Evolutionary conservation across 2,329 filamentous ascomycete genomes (phyloP).

Genomic region (Arachnomyces sp.): DNA sequence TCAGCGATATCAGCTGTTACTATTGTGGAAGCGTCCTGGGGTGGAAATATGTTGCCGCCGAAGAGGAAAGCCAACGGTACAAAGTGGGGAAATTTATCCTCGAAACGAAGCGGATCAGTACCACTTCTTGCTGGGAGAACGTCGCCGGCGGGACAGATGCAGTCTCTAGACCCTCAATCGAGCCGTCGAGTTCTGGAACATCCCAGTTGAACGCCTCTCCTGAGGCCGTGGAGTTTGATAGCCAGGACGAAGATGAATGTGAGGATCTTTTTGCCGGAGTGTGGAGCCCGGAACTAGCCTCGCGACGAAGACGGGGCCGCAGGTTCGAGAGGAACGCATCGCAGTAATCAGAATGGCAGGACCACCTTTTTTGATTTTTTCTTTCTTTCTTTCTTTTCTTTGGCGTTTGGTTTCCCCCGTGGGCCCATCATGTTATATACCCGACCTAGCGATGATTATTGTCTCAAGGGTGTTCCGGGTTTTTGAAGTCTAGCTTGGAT

Average conservation of each 20-base stretch:
- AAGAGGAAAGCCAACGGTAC: slow-evolving; percentile 55
- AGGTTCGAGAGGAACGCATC: slow-evolving; percentile 21
- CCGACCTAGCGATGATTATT: too few species aligned
- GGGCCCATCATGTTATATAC: too few species aligned
- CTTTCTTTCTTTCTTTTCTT: slow-evolving; percentile 6
- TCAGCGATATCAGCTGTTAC: slow-evolving; percentile 52
- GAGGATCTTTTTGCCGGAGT: slow-evolving; percentile 58
- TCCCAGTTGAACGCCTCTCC: slow-evolving; percentile 10
- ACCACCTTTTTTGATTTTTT: background rate
- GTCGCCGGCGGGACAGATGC: slow-evolving; percentile 4
- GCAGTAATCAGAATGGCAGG: background rate
- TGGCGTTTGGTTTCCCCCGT: too few species aligned
- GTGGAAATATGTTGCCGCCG: slow-evolving; percentile 59
- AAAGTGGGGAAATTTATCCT: slow-evolving; percentile 62
- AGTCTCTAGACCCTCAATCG: slow-evolving; percentile 5
- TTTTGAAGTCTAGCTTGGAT: too few species aligned
- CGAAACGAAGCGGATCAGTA: slow-evolving; percentile 51
- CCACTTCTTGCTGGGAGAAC: slow-evolving; percentile 47
- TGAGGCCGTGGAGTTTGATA: slow-evolving; percentile 52
- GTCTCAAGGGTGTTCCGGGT: too few species aligned
- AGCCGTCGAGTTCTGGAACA: slow-evolving; percentile 1
- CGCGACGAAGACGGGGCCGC: slow-evolving; percentile 33
- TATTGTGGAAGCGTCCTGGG: slow-evolving; percentile 51
- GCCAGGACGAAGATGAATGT: slow-evolving; percentile 60
- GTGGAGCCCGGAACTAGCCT: slow-evolving; percentile 51